A percentile compares a stretch with the other conserved stretches of the same genome.
Conservation (phyloP, 441 rosid species). For the Flueggea neowawraea region DNA sequence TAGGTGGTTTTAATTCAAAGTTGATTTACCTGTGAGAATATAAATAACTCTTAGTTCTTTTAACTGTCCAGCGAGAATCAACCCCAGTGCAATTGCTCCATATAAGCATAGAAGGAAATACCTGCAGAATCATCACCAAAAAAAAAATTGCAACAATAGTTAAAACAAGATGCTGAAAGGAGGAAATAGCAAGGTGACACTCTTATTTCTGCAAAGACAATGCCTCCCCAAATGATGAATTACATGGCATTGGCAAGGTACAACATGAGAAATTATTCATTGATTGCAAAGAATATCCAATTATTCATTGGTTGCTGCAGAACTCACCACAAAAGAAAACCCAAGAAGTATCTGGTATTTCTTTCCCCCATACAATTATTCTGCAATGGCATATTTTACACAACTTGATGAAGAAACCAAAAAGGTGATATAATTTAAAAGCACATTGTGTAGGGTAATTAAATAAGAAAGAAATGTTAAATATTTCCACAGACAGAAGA, state of each 20-base stretch:
- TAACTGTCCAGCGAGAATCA: slow-evolving; percentile 74
- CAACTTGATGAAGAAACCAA: slow-evolving; percentile 11
- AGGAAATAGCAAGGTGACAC: slow-evolving; percentile 1
- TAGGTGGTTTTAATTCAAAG: not conserved
- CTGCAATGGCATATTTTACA: slow-evolving; percentile 35
- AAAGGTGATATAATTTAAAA: slow-evolving; percentile 1
- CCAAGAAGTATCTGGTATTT: slow-evolving; percentile 68
- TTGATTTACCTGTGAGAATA: slow-evolving; percentile 49
- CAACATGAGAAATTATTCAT: not conserved
- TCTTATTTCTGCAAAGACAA: not conserved
- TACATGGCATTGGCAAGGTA: not conserved
- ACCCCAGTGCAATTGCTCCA: slow-evolving; percentile 68
- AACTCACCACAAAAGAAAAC: slow-evolving; percentile 76
- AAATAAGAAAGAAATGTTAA: not conserved
- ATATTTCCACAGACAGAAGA: not conserved
- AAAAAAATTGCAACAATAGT: no score
- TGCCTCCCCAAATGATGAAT: not conserved
- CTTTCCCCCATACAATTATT: slow-evolving; percentile 81
- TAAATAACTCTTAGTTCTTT: slow-evolving; percentile 65
- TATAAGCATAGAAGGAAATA: slow-evolving; percentile 83
- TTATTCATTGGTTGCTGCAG: not conserved
- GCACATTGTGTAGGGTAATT: not conserved
- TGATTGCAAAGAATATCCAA: not conserved
- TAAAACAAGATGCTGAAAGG: not conserved
- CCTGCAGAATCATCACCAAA: slow-evolving; percentile 38